These are phyloP conservation scores for Amanita pseudoporphyria DNA, from an alignment of 768 basidiomycete genomes.

Conservation along the genomic window DNA sequence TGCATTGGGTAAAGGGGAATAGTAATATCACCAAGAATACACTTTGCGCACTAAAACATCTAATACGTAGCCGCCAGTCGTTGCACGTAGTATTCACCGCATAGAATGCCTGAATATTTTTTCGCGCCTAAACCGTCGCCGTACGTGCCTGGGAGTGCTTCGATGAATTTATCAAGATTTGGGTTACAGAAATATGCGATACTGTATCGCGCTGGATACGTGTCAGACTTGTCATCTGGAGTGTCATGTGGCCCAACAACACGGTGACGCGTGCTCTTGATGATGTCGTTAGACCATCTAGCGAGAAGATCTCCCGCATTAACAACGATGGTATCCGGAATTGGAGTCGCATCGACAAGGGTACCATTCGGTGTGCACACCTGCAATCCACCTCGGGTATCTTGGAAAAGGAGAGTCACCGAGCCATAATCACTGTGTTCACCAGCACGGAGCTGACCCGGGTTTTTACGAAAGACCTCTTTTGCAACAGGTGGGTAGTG, in stretches of 20 bases:
- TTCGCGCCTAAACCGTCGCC: neutral
- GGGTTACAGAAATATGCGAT: conserved; percentile 63
- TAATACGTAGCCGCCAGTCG: neutral
- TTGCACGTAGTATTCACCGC: neutral
- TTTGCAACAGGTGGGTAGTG: conserved; percentile 73
- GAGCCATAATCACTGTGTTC: conserved; percentile 83
- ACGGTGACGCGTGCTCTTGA: conserved; percentile 74
- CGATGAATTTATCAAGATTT: neutral
- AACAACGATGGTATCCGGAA: conserved; percentile 77
- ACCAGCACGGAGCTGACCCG: conserved; percentile 70
- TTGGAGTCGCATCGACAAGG: conserved; percentile 58
- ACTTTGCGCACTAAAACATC: too few species aligned
- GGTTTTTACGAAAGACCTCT: conserved; percentile 43
- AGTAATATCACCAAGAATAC: neutral
- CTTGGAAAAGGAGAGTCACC: conserved; percentile 77
- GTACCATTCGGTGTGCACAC: conserved; percentile 60
- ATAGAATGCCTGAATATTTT: neutral
- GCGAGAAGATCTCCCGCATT: conserved; percentile 76
- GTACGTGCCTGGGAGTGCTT: neutral
- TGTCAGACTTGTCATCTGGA: conserved; percentile 36
- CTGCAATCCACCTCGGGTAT: conserved; percentile 55
- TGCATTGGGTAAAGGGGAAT: too few species aligned
- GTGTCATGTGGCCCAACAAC: conserved; percentile 65
- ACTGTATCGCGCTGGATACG: conserved; percentile 63
- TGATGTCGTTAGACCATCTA: conserved; percentile 76